Base-by-base conservation (phyloP, 2,329 filamentous ascomycete genomes). In the Phyllosticta citriasiana region DNA sequence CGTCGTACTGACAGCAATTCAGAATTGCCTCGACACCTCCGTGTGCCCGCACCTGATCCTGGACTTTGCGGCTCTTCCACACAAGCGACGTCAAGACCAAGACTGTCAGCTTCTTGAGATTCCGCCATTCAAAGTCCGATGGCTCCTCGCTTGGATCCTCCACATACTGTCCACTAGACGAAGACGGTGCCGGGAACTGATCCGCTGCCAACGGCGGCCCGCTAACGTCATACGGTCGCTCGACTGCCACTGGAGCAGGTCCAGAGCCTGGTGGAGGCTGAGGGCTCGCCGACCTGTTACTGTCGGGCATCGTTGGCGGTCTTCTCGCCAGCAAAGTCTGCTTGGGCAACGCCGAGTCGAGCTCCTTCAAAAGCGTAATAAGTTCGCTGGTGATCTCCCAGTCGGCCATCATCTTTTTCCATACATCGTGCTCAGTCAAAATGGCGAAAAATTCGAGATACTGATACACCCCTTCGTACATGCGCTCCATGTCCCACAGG, bases 401-500 rank as follows among this genome's bases (percentile, higher is more conserved):
- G 65, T 96, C 88, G 57, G 95, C 89, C 50, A 97, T 82, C 64
- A 95, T 87, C 52, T 85, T 82, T 64, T 95, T 89, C 79, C 91
- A 91, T 57, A 90, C 87, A 53, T 87, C 82, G 67, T 93, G 88
- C 69, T 96, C 92, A 0, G 90, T 91, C 27, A 96, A 84, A 0
- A 94, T 92, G 16, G 88, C 91, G 59, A 97, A 88, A 71, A 97
- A 96, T 67, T 97, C 92, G 1, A 97, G 84, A 70, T 96, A 96
- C 73, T 97, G 92, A 57, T 92, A 91, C 1, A 97, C 84, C 0
- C 93, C 93, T 69, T 97, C 93, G 72, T 96, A 96, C 62, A 95
- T 93, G 14, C 93, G 85, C 72, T 97, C 93, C 88, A 97, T 96
- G 69, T 97, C 93, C 93, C 93, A 97, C 55, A 91, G 83, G 68